A percentile compares a stretch with the other conserved stretches of the same genome.
Evolutionary conservation across 495 filamentous ascomycete genomes (phyloP).

Genomic region (Penicillium mononematosum): DNA sequence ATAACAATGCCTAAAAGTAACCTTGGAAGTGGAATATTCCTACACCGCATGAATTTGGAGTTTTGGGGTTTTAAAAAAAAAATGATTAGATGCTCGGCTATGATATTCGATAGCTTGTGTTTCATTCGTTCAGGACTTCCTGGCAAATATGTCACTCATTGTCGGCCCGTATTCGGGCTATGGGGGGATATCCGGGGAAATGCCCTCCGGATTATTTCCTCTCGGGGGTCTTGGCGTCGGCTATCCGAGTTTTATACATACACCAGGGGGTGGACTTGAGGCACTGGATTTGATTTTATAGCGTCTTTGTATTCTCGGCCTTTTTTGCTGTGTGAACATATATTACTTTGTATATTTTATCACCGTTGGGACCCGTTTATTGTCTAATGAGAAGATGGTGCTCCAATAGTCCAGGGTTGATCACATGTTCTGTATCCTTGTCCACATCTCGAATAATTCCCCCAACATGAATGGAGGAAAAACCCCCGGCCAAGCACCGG

Average conservation of each 20-base stretch:
- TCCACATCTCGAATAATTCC: not conserved
- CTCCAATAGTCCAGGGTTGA: too few relatives aligned
- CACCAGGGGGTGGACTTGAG: not conserved
- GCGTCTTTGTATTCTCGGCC: not conserved
- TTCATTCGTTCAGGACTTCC: constrained; percentile 1
- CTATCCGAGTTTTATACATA: not conserved
- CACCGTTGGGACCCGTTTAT: not conserved
- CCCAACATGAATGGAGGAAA: constrained; percentile 27
- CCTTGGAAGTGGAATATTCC: not conserved
- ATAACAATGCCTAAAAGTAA: constrained; percentile 28
- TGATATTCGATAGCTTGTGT: not conserved
- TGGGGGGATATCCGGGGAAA: not conserved
- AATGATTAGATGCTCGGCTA: constrained; percentile 8
- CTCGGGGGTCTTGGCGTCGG: not conserved
- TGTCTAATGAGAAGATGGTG: constrained; percentile 15
- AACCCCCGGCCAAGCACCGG: constrained; percentile 10
- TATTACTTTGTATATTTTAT: constrained; percentile 7
- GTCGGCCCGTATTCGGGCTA: not conserved
- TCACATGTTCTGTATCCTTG: too few relatives aligned
- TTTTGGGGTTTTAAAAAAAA: constrained; percentile 12
- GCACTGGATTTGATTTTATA: constrained; percentile 2
- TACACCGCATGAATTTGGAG: constrained; percentile 21
- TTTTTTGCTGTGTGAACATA: not conserved
- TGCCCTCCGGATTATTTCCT: not conserved
- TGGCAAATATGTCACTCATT: not conserved